A percentile compares a stretch with the other conserved stretches of the same genome.
Evolutionary conservation across 768 basidiomycete species (phyloP).

Genomic region (Grammothele lineata): DNA sequence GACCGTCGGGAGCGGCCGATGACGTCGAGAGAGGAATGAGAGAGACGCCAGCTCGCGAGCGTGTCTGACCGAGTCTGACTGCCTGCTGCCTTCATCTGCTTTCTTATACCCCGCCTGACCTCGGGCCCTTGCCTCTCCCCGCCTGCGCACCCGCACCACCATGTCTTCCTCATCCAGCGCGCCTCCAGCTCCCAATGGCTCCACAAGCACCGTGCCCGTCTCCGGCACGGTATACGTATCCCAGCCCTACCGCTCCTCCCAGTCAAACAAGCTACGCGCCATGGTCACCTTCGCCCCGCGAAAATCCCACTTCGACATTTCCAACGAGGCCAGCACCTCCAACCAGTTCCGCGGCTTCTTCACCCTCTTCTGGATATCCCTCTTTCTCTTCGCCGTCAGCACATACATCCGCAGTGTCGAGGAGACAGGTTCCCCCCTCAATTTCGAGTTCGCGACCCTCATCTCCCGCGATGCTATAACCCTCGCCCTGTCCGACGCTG

Average conservation of each 20-base stretch:
- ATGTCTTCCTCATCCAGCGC: background rate
- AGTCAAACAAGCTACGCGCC: slow-evolving; percentile 75
- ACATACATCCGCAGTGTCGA: slow-evolving; percentile 78
- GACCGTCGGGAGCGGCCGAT: background rate
- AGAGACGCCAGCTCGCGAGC: too few relatives aligned
- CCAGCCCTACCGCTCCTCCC: slow-evolving; percentile 68
- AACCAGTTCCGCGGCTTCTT: slow-evolving; percentile 97
- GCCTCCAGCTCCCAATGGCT: background rate
- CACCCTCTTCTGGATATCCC: slow-evolving; percentile 88
- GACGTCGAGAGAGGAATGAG: too few relatives aligned
- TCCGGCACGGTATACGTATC: slow-evolving; percentile 72
- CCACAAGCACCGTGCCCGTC: slow-evolving; percentile 30
- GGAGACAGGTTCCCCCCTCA: slow-evolving; percentile 71
- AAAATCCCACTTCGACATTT: slow-evolving; percentile 79
- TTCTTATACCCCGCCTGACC: background rate
- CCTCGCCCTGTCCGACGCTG: slow-evolving; percentile 78
- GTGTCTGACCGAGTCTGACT: too few relatives aligned
- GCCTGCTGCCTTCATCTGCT: background rate
- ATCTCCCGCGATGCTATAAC: slow-evolving; percentile 82
- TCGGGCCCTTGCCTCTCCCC: background rate
- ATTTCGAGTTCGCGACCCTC: slow-evolving; percentile 77
- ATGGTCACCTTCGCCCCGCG: slow-evolving; percentile 85
- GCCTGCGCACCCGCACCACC: background rate
- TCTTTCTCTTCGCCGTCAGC: slow-evolving; percentile 76
- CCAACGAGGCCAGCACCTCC: slow-evolving; percentile 63